Conservation (phyloP, 2,329 filamentous ascomycete genomes). For the Cordyceps fumosorosea region DNA sequence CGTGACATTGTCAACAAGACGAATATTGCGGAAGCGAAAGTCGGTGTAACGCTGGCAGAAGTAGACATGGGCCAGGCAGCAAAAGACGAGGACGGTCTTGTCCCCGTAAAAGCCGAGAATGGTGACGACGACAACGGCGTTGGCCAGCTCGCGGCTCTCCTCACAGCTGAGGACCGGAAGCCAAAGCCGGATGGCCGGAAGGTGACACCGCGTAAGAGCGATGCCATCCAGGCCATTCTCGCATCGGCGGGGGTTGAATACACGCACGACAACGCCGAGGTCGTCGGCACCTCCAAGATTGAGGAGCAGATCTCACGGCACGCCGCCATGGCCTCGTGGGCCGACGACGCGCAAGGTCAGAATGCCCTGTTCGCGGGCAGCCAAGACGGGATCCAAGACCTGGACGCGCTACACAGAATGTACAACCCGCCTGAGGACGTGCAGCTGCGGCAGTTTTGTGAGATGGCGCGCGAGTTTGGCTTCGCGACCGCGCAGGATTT, state of each 20-base stretch:
- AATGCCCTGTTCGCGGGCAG: constrained; percentile 53
- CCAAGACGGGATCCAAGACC: constrained; percentile 26
- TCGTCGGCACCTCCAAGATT: constrained; percentile 86
- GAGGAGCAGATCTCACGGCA: constrained; percentile 76
- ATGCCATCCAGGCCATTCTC: constrained; percentile 84
- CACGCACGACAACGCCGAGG: constrained; percentile 92
- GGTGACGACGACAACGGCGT: constrained; percentile 60
- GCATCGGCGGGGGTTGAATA: constrained; percentile 86
- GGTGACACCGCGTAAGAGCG: constrained; percentile 43
- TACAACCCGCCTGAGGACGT: constrained; percentile 73
- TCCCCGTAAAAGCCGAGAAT: constrained; percentile 38
- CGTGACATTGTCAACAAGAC: constrained; percentile 98
- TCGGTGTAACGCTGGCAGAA: constrained; percentile 72
- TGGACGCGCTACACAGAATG: constrained; percentile 27
- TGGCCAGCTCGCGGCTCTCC: constrained; percentile 58
- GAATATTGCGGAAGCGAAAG: constrained; percentile 88
- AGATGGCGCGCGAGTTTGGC: constrained; percentile 75
- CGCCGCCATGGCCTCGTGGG: constrained; percentile 56
- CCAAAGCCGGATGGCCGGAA: constrained; percentile 28
- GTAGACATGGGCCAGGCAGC: constrained; percentile 61
- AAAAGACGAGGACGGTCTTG: constrained; percentile 43
- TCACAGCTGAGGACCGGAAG: constrained; percentile 42
- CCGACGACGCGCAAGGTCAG: constrained; percentile 35
- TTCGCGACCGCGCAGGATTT: constrained; percentile 75
- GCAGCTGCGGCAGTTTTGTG: constrained; percentile 77